Base-by-base conservation (phyloP, 1,284 basidiomycete genomes). In the Cystobasidiaceae sp. region DNA sequence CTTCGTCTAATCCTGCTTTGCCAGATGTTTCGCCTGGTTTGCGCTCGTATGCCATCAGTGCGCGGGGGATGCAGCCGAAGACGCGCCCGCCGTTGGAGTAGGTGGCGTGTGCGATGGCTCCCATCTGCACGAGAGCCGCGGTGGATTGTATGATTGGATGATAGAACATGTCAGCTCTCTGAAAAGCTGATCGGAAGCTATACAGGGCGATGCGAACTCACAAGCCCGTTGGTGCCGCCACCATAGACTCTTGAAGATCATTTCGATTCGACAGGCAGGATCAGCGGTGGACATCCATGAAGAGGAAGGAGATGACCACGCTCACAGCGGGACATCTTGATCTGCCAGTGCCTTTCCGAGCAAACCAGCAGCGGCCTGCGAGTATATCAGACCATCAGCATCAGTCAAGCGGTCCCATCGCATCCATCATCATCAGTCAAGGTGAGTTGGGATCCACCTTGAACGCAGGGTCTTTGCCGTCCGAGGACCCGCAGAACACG, bases 41-140 rank as follows among this genome's bases (percentile, higher is more conserved):
- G n/a, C 61, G 61, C 32, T 64, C 61, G 33, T 64, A 64, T 6
- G 39, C 43, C 61, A 64, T 64, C n/a, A 64, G 32, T n/a, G 61
- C 39, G 28, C 52, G 41, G 23, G 61, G 61, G 21, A 64, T 64
- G 1, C 55, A 46, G 39, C 61, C 61, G 15, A 64, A 44, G n/a
- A 64, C 61, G 9, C 41, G 34, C 15, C 61, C 61, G 3, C 33
- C 33, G 50, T 51, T 43, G 15, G 39, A 45, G 28, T 56, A 64
- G 27, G 52, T 48, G 2, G 61, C 50, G n/a, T 64, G 41, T 9
- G 61, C 61, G 41, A 64, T 51, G 11, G 61, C 61, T 13, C 61
- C 61, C 61, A 64, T 64, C 61, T 64, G 28, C 11, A n/a, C 3
- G 15, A n/a, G n/a, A n/a, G 30, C 9, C 9, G 11, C 28, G 17